Base-by-base conservation (phyloP, 2,329 filamentous ascomycete genomes). In the Trichoderma aggressivum region DNA sequence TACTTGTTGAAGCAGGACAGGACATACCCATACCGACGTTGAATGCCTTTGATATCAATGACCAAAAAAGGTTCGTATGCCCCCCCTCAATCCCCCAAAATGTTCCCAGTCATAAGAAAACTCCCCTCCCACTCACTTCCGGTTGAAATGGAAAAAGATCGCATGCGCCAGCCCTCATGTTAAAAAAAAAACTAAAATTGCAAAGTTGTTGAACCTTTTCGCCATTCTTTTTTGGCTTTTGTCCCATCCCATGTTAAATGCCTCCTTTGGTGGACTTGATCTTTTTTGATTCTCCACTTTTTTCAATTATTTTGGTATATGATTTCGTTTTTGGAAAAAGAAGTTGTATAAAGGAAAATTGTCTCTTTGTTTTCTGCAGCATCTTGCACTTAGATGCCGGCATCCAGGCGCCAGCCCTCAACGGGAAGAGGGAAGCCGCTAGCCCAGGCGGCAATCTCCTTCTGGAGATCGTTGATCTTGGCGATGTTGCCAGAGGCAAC, bases 391-490 rank as follows among this genome's bases (percentile, higher is more conserved):
- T 87, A 89, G 78, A 89, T 81, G 75, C 86, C 86, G 72, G 87
- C 87, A 76, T 89, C 88, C 71, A 84, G 79, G 78, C 89, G 87
- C 89, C 89, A 91, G 78, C 89, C 89, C 86, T 91, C 89, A 74
- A 97, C 91, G 73, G 96, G 96, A 74, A 99, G 92, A 79, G 96
- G 96, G 92, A 98, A 99, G 76, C 88, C 89, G 80, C 87, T 88
- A 80, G 93, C 93, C 95, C 95, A 99, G 62, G 85, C 84, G 60
- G 93, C 87, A 81, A 99, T 94, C 88, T 98, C 95, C 86, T 94
- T 92, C 86, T 91, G 92, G 81, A 97, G 88, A 76, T 87, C 88
- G 81, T 92, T 90, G 84, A 99, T 95, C 86, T 94, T 92, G 73
- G 89, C 83, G 62, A 97, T 87, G 79, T 91, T 88, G 74, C 94